Evolutionary conservation across 1,139 yeast genomes (phyloP), one percentile per base, ranked within the genome.

Genomic region (Geotrichum histeridarum): DNA sequence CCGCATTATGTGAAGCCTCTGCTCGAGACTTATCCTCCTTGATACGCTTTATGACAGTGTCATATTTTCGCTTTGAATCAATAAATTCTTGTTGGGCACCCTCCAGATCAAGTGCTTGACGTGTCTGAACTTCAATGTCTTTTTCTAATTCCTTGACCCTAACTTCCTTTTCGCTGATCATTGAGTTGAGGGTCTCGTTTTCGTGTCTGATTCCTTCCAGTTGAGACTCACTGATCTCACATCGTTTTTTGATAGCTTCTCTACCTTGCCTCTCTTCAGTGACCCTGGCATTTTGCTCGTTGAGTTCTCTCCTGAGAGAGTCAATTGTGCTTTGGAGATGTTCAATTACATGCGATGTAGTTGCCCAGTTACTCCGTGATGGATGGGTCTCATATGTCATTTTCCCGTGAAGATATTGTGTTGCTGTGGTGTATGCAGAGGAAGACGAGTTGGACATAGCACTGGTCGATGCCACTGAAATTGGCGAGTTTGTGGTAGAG

Each of bases 131-230:
- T 18, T 48, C 55, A 5, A 51, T 22, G 5, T 53, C 54, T 31
- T 48, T 39, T 27, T 67, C 69, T 22, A 64, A 51, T 42, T 62
- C 65, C 14, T 53, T 45, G 30, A 62, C 61, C 33, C 63, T 57
- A n/a, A 67, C 61, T 47, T 67, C 69, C 46, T 66, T 63, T n/a
- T 67, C 60, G 11, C 54, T 58, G 36, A 67, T 52, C 48, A 65
- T 54, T 12, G 63, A 55, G 51, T 60, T 64, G 39, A 66, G 60
- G 52, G 61, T 63, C 11, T 61, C 64, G 41, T 61, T 61, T 53
- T 66, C 68, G 43, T 65, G 68, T 50, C 60, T 59, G 27, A 65
- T 57, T n/a, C 63, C 61, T 38, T 61, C 64, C 32, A 61, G 53
- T 9, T 63, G 62, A 5, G 63, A 54, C 44, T 61, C 67, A 35